Conservation (phyloP, 2,329 filamentous ascomycete genomes). For the Sordariomycetes sp. region DNA sequence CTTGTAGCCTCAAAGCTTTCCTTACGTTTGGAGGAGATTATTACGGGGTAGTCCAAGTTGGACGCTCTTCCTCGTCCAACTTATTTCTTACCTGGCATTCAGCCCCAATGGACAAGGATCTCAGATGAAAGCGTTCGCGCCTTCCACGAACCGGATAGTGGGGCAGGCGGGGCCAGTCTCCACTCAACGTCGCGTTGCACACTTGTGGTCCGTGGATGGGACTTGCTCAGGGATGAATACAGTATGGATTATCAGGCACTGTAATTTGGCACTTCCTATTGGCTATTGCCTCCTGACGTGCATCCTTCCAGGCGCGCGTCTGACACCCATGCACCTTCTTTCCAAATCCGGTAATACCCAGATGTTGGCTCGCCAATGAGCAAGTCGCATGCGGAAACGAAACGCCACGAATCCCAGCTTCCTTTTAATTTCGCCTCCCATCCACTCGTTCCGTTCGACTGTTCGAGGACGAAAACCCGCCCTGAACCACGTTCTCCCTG, state of each 20-base stretch:
- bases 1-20: too few relatives aligned
- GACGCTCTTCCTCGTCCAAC: too few relatives aligned
- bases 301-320: constrained; percentile 1
- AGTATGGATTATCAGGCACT: background rate
- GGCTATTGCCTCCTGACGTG: background rate
- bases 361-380: background rate
- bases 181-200: too few relatives aligned
- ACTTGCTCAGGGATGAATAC: too few relatives aligned
- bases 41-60: too few relatives aligned
- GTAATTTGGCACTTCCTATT: background rate
- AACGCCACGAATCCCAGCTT: background rate
- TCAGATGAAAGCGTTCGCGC: too few relatives aligned
- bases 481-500: background rate
- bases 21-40: too few relatives aligned
- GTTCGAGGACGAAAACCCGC: background rate
- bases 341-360: background rate
- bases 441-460: background rate
- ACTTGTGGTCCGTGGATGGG: too few relatives aligned
- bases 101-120: too few relatives aligned
- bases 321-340: background rate
- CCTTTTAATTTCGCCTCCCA: background rate
- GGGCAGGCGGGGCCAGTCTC: too few relatives aligned
- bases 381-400: background rate
- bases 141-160: too few relatives aligned
- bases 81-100: too few relatives aligned